Percentiles rank a stretch among this genome's conserved stretches.
Evolutionary conservation across 257 asterid species (phyloP).

Genomic region (Solanum piurae): DNA sequence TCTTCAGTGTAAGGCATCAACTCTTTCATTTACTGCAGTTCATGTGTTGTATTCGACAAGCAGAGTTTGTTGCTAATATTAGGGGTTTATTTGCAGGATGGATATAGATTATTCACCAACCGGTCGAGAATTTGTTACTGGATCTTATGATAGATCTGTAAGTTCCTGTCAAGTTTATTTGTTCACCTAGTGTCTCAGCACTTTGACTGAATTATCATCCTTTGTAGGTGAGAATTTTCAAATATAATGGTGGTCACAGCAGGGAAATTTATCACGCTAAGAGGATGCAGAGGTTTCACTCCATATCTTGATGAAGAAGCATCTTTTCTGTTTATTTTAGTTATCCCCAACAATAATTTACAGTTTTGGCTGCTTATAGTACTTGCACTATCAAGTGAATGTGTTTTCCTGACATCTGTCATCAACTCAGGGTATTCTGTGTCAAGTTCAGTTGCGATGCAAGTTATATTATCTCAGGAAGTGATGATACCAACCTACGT

Average conservation of each 20-base stretch:
- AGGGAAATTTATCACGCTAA: slow-evolving; percentile 90
- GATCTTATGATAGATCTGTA: slow-evolving; percentile 96
- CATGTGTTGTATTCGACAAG: background rate
- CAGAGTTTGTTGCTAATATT: background rate
- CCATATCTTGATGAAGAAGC: background rate
- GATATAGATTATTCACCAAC: slow-evolving; percentile 96
- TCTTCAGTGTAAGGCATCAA: slow-evolving; percentile 71
- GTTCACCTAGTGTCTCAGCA: background rate
- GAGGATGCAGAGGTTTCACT: slow-evolving; percentile 91
- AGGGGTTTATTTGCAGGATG: slow-evolving; percentile 47
- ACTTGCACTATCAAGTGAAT: background rate
- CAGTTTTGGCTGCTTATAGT: background rate
- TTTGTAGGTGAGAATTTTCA: slow-evolving; percentile 83
- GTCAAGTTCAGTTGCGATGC: slow-evolving; percentile 90
- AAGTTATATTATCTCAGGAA: slow-evolving; percentile 78
- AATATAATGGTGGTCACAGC: slow-evolving; percentile 90
- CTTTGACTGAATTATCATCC: background rate
- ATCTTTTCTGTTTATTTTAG: background rate
- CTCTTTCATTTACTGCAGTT: background rate
- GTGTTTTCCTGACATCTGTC: slow-evolving; percentile 11
- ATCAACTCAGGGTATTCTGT: slow-evolving; percentile 66
- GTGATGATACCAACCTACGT: slow-evolving; percentile 93
- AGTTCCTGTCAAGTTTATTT: slow-evolving; percentile 17
- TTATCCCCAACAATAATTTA: background rate
- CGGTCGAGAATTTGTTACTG: slow-evolving; percentile 97